Conservation (phyloP, 2,329 filamentous ascomycete genomes). For the Talaromyces pinophilus region DNA sequence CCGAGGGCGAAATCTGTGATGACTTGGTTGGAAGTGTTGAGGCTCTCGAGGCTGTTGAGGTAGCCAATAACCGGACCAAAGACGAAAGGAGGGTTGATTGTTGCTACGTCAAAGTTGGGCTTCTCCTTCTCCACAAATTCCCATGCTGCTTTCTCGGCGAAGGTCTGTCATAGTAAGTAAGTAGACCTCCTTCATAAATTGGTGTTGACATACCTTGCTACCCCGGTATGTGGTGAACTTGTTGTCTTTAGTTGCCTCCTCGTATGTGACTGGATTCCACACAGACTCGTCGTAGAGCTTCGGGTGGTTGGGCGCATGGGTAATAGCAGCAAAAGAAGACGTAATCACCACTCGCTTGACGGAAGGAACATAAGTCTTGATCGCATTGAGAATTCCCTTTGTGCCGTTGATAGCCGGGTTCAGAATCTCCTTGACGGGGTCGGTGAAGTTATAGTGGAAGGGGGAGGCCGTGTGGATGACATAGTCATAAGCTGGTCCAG, state of each 20-base stretch:
- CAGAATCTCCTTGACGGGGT: conserved; percentile 64
- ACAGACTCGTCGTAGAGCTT: conserved; percentile 41
- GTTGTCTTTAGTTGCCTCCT: conserved; percentile 39
- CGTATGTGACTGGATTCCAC: conserved; percentile 50
- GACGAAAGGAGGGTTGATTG: conserved; percentile 64
- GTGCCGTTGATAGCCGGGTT: conserved; percentile 66
- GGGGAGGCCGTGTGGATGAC: conserved; percentile 75
- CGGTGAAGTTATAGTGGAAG: conserved; percentile 70
- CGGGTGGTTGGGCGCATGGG: conserved; percentile 48
- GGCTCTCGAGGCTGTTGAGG: conserved; percentile 60
- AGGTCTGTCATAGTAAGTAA: conserved; percentile 39
- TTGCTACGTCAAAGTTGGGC: conserved; percentile 61
- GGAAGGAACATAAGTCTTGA: conserved; percentile 61
- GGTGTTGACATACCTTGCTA: conserved; percentile 51
- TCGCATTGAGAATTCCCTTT: conserved; percentile 61
- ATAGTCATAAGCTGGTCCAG: conserved; percentile 66
- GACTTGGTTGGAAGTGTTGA: conserved; percentile 74
- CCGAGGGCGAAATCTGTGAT: conserved; percentile 66
- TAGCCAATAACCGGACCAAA: conserved; percentile 66
- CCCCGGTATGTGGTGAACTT: conserved; percentile 47
- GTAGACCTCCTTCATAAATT: neutral
- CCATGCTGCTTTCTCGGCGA: conserved; percentile 69
- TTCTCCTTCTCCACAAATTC: conserved; percentile 59
- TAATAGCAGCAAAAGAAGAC: conserved; percentile 67
- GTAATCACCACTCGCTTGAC: conserved; percentile 75